Conservation (phyloP, 768 basidiomycete genomes). For the Leccinum uliginosum region DNA sequence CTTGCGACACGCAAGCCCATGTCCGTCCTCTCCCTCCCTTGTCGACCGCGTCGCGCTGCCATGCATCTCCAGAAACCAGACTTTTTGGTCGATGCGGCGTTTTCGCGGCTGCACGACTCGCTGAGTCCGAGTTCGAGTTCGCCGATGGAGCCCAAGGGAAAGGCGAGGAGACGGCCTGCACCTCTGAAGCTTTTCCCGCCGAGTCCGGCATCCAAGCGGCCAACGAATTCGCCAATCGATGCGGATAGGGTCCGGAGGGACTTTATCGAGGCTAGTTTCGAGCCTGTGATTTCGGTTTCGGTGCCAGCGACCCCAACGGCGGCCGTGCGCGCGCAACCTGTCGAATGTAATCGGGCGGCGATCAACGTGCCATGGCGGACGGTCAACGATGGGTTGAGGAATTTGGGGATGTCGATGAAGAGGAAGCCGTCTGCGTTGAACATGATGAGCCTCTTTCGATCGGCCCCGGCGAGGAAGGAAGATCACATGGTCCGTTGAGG, state of each 20-base stretch:
- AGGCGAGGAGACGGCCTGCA: slow-evolving; percentile 38
- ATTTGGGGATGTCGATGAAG: slow-evolving; percentile 11
- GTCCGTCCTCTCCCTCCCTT: slow-evolving; percentile 35
- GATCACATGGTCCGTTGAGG: slow-evolving; percentile 2
- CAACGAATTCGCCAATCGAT: slow-evolving; percentile 36
- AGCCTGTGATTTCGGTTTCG: neutral
- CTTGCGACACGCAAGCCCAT: slow-evolving; percentile 27
- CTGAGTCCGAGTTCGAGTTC: slow-evolving; percentile 16
- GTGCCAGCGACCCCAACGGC: neutral
- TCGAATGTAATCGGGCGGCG: neutral
- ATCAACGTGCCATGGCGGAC: slow-evolving; percentile 5
- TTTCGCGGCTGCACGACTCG: slow-evolving; percentile 13
- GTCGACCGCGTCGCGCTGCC: slow-evolving; percentile 32
- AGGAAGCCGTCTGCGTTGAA: slow-evolving; percentile 23
- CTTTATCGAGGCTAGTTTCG: slow-evolving; percentile 44
- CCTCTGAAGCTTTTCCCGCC: slow-evolving; percentile 38
- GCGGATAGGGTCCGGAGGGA: slow-evolving; percentile 32
- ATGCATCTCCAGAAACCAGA: slow-evolving; percentile 36
- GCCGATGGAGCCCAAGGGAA: slow-evolving; percentile 20
- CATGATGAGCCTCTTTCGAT: slow-evolving; percentile 31
- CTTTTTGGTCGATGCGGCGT: slow-evolving; percentile 31
- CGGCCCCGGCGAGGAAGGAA: slow-evolving; percentile 17
- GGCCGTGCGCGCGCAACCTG: neutral
- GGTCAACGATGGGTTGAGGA: slow-evolving; percentile 6
- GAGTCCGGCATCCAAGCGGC: slow-evolving; percentile 28